Conservation (phyloP, 371 early-diverging fungal genomes). For the Syncephalis plumigaleata region DNA sequence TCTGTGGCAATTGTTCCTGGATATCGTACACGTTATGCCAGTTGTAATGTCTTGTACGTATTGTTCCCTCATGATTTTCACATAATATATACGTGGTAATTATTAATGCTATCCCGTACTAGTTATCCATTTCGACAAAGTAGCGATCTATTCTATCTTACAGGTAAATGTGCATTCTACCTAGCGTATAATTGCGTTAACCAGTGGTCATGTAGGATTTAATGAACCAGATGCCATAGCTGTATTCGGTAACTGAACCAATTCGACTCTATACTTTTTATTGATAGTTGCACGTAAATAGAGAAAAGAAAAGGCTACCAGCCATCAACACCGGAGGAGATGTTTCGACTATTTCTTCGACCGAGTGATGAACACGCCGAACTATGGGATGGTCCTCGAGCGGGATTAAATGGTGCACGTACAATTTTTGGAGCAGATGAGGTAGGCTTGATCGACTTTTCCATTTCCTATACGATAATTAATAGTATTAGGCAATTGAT, state of each 20-base stretch:
- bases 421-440: slow-evolving; percentile 76
- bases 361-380: slow-evolving; percentile 54
- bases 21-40: slow-evolving; percentile 63
- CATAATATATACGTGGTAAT: background rate
- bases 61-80: background rate
- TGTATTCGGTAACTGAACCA: slow-evolving; percentile 35
- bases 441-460: slow-evolving; percentile 19
- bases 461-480: background rate
- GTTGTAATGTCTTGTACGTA: slow-evolving; percentile 73
- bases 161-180: slow-evolving; percentile 10
- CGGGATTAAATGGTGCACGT: slow-evolving; percentile 64
- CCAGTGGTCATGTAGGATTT: slow-evolving; percentile 33
- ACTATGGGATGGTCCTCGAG: slow-evolving; percentile 86
- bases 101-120: background rate
- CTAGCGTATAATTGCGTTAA: background rate
- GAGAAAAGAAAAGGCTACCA: slow-evolving; percentile 35
- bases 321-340: slow-evolving; percentile 44
- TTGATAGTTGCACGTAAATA: too few relatives aligned
- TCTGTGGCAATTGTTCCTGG: slow-evolving; percentile 58
- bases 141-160: slow-evolving; percentile 75
- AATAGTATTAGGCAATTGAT: slow-evolving; percentile 15
- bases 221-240: slow-evolving; percentile 77
- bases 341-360: slow-evolving; percentile 68
- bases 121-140: slow-evolving; percentile 86
- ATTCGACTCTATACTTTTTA: background rate